Evolutionary conservation across 2,329 filamentous ascomycete genomes (phyloP), one percentile per base, ranked within the genome.

Genomic region (Exophiala bonariae): DNA sequence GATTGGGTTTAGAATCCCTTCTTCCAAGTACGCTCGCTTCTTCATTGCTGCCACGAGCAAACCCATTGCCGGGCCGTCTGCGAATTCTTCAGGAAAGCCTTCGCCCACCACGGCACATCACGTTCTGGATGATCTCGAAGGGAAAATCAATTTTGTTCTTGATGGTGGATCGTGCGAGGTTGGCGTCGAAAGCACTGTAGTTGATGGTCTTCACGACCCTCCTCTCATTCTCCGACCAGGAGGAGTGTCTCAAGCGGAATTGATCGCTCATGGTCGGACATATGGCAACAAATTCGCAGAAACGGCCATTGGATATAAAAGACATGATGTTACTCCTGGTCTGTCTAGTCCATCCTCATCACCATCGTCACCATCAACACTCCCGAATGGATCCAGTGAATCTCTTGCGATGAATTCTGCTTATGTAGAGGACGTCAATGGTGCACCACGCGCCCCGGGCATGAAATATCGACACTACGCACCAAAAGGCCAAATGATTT

Each of bases 381-480:
- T n/a, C 9, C 20, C 11, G 26, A 30, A n/a, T 28, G 22, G 32
- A 11, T 49, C 47, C 14, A 14, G 41, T n/a, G 14, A 20, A 6
- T 23, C 32, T n/a, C 36, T 28, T 16, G 28, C n/a, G n/a, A 26
- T 28, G 10, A 54, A 28, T 13, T 47, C 39, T 16, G 11, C 11
- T 6, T 26, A 26, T 11, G 23, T 26, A 11, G 48, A 54, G 13
- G 50, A 54, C 16, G 32, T 44, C 11, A 49, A 45, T 10, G 53
- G 41, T 3, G 77, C 79, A 8, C 93, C 93, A 0, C 78, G 89
- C 47, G 93, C 93, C 1, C 93, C 93, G 0, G 93, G 93, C 1
- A 99, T 99, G 93, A 99, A 99, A 70, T 99, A 99, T 66, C 89
- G 93, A 64, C 93, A 99, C 66, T 99, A 99, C 63, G 95, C 91